Evolutionary conservation across 2,329 filamentous ascomycete species (phyloP).

Genomic region (Cladosporium cucumerinum): DNA sequence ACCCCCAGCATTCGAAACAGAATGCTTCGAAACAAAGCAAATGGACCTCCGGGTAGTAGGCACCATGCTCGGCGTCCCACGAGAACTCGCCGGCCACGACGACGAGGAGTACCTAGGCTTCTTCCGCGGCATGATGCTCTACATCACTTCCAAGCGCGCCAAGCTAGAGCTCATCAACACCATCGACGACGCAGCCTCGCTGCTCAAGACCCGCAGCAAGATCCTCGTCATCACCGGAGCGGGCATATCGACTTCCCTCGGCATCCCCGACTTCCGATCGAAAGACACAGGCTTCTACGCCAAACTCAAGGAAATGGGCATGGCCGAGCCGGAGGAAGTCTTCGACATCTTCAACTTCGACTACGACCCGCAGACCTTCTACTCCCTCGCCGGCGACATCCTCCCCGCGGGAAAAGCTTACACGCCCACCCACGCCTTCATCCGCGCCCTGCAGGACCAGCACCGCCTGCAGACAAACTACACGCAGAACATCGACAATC

Average conservation of each 20-base stretch:
- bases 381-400: constrained; percentile 85
- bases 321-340: constrained; percentile 85
- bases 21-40: constrained; percentile 4
- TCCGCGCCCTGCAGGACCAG: constrained; percentile 80
- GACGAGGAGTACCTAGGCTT: constrained; percentile 12
- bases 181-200: constrained; percentile 77
- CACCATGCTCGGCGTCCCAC: constrained; percentile 4
- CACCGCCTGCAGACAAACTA: constrained; percentile 93
- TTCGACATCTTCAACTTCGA: constrained; percentile 88
- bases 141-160: constrained; percentile 47
- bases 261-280: constrained; percentile 95
- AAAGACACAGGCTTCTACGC: constrained; percentile 90
- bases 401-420: constrained; percentile 74
- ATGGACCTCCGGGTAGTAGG: constrained; percentile 5
- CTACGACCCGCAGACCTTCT: constrained; percentile 82
- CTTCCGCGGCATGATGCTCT: constrained; percentile 7
- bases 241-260: constrained; percentile 92
- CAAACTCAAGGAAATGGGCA: constrained; percentile 72
- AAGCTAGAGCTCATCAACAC: constrained; percentile 80
- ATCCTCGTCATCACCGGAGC: constrained; percentile 94
- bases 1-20: background rate
- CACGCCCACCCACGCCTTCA: constrained; percentile 92
- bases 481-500: constrained; percentile 90
- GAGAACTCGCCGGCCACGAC: constrained; percentile 1
- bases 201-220: constrained; percentile 72